These are phyloP conservation scores for Aspergillus quadrilineatus DNA, from an alignment of 2,329 filamentous ascomycete genomes.

Conservation along the genomic window DNA sequence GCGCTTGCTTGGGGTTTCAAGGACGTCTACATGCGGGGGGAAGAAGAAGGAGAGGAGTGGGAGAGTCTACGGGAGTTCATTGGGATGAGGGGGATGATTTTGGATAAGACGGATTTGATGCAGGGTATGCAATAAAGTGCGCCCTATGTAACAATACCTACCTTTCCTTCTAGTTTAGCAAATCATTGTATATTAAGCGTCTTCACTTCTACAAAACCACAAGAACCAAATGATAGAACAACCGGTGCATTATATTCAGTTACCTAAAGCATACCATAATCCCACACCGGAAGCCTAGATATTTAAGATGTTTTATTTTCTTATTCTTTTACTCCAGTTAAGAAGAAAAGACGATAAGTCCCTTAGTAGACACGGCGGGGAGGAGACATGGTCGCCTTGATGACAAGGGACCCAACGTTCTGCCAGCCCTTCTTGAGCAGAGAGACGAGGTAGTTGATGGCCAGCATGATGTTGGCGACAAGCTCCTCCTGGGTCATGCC, in stretches of 20 bases:
- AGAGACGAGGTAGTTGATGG: slow-evolving; percentile 99
- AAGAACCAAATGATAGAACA: slow-evolving; percentile 23
- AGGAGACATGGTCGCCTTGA: slow-evolving; percentile 99
- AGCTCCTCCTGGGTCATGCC: slow-evolving; percentile 96
- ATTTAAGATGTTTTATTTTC: slow-evolving; percentile 2
- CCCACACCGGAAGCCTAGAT: slow-evolving; percentile 26
- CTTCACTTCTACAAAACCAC: background rate
- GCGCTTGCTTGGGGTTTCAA: slow-evolving; percentile 90
- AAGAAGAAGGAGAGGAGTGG: slow-evolving; percentile 91
- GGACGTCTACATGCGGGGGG: slow-evolving; percentile 73
- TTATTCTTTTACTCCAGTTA: background rate
- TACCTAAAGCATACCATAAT: slow-evolving; percentile 31
- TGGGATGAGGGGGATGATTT: slow-evolving; percentile 78
- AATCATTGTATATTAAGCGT: background rate
- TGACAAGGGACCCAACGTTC: slow-evolving; percentile 98
- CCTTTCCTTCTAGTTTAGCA: background rate
- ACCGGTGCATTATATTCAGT: slow-evolving; percentile 34
- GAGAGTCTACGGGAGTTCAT: slow-evolving; percentile 80
- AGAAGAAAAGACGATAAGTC: slow-evolving; percentile 29
- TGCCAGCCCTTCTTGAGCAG: slow-evolving; percentile 99
- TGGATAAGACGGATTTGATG: slow-evolving; percentile 88
- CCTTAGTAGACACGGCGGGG: slow-evolving; percentile 93
- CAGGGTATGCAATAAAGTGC: slow-evolving; percentile 73
- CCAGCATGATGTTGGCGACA: slow-evolving; percentile 98
- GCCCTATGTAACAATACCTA: slow-evolving; percentile 1